Evolutionary conservation across 192 early-diverging fungal genomes (phyloP).

Genomic region (Rhizophagus sp.): DNA sequence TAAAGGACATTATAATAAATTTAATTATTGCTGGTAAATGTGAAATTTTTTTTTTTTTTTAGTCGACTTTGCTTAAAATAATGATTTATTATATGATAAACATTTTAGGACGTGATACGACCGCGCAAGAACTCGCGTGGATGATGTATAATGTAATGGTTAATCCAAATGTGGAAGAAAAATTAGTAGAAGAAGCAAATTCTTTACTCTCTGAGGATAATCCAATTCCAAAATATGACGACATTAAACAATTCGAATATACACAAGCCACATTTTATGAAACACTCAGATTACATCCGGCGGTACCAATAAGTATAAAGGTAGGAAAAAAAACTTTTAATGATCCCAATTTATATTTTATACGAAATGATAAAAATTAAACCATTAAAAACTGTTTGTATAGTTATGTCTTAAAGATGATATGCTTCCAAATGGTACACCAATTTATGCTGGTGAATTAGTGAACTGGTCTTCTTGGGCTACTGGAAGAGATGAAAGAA

Average conservation of each 20-base stretch:
- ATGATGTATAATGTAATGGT: slow-evolving; percentile 48
- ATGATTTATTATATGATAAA: background rate
- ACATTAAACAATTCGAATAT: background rate
- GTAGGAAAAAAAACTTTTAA: slow-evolving; percentile 12
- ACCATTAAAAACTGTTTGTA: background rate
- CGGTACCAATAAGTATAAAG: slow-evolving; percentile 63
- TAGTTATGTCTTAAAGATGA: slow-evolving; percentile 46
- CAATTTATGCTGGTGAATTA: slow-evolving; percentile 51
- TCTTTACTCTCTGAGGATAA: background rate
- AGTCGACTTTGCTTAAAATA: too few species aligned
- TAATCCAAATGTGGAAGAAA: slow-evolving; percentile 39
- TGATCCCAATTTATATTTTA: background rate
- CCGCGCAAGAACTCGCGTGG: slow-evolving; percentile 58
- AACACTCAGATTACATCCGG: slow-evolving; percentile 64
- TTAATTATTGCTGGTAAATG: slow-evolving; percentile 33
- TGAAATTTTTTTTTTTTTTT: too few species aligned
- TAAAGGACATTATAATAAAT: slow-evolving; percentile 53
- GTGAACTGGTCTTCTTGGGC: slow-evolving; percentile 55
- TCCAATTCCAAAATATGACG: slow-evolving; percentile 32
- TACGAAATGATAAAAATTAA: background rate
- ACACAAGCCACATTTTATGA: slow-evolving; percentile 38
- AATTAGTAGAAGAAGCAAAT: slow-evolving; percentile 40
- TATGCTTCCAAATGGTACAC: slow-evolving; percentile 62
- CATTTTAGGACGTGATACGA: slow-evolving; percentile 57
- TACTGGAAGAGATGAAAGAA: slow-evolving; percentile 49